These are phyloP conservation scores for Pestalotiopsis sp. DNA, from an alignment of 2,329 filamentous ascomycete genomes.

Conservation along the genomic window DNA sequence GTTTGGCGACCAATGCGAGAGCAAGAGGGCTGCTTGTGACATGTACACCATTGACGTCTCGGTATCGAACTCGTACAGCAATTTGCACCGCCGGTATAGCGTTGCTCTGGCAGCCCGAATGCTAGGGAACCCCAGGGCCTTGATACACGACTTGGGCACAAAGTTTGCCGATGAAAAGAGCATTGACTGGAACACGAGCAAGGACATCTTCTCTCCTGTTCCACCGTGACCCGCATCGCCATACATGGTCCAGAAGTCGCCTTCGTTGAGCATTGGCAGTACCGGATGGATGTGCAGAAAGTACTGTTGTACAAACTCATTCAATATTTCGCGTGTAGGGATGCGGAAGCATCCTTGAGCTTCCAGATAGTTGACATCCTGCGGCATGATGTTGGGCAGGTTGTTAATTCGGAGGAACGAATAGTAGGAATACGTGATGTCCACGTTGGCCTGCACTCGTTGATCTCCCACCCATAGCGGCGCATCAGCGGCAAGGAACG, in stretches of 20 bases:
- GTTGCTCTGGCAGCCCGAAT: conserved; percentile 46
- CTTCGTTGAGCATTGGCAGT: conserved; percentile 47
- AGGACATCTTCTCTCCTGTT: conserved; percentile 36
- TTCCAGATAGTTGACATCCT: conserved; percentile 50
- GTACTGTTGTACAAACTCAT: conserved; percentile 52
- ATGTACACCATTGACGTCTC: conserved; percentile 44
- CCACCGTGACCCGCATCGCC: conserved; percentile 25
- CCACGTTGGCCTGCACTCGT: conserved; percentile 29
- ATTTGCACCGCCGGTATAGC: conserved; percentile 43
- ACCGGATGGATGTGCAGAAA: conserved; percentile 51
- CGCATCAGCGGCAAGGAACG: conserved; percentile 22
- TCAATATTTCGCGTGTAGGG: conserved; percentile 42
- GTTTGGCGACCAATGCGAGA: conserved; percentile 44
- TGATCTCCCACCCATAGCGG: conserved; percentile 32
- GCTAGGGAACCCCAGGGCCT: conserved; percentile 43
- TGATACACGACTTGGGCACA: conserved; percentile 41
- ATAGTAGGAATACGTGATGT: conserved; percentile 46
- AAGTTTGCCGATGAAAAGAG: conserved; percentile 48
- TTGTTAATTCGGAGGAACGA: conserved; percentile 45
- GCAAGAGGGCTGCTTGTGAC: conserved; percentile 44
- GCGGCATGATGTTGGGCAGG: conserved; percentile 41
- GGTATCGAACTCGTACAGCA: conserved; percentile 47
- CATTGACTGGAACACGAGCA: conserved; percentile 50
- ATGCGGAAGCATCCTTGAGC: conserved; percentile 49
- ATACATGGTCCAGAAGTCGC: conserved; percentile 51